phyloP scores from a whole-genome alignment of 306 rosid species.

The Prosopis cineraria region DNA sequence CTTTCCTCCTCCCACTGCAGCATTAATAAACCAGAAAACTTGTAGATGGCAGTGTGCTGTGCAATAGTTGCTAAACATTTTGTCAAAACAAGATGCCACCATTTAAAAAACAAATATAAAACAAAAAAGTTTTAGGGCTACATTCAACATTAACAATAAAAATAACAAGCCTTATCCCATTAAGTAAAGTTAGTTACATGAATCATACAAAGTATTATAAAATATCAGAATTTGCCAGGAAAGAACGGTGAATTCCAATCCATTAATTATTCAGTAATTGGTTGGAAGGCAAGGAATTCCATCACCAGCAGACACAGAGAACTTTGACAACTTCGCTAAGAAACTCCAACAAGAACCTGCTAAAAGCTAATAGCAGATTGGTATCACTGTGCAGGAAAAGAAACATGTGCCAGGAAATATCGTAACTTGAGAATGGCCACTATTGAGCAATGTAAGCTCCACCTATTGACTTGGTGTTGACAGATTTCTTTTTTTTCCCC shows the following conservation, averaged over 20 bases:
- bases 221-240: not conserved
- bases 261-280: conserved; percentile 22
- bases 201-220: not conserved
- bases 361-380: not conserved
- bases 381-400: not conserved
- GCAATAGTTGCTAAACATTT: conserved; percentile 50
- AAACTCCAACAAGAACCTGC: not conserved
- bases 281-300: conserved; percentile 15
- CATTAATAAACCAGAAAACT: conserved; percentile 51
- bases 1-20: conserved; percentile 40
- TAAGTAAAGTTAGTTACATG: not conserved
- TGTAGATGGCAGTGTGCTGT: conserved; percentile 49
- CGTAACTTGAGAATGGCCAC: not conserved
- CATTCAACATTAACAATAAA: not conserved
- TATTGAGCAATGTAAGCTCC: not conserved
- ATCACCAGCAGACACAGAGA: conserved; percentile 24
- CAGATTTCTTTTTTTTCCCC: not conserved
- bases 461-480: conserved; percentile 1
- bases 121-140: not conserved
- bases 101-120: not conserved
- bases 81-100: conserved; percentile 40
- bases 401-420: conserved; percentile 19
- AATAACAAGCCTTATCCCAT: not conserved
- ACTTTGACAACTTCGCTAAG: not conserved
- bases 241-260: conserved; percentile 24